These are phyloP conservation scores for Isabelozyma gotoi DNA, from an alignment of 805 yeast species.

Conservation along the genomic window DNA sequence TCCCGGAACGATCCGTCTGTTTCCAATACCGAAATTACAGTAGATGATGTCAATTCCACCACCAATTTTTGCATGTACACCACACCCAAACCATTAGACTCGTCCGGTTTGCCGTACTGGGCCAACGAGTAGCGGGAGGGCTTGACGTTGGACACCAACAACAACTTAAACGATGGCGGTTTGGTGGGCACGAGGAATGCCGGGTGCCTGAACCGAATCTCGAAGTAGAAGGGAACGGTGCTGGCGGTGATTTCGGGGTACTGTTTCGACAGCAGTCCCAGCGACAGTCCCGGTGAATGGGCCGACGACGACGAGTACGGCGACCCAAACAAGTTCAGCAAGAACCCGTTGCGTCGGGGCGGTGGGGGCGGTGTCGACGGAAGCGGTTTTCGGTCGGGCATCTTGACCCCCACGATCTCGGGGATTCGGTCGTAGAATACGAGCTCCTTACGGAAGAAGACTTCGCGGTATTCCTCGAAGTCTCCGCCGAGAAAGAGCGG, in stretches of 20 bases:
- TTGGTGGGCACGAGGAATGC: conserved; percentile 46
- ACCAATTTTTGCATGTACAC: conserved; percentile 42
- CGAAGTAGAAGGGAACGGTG: conserved; percentile 44
- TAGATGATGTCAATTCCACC: conserved; percentile 29
- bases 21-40: conserved; percentile 24
- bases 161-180: conserved; percentile 34
- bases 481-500: conserved; percentile 13
- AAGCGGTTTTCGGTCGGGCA: conserved; percentile 17
- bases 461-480: conserved; percentile 34
- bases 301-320: neutral
- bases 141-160: conserved; percentile 22
- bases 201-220: conserved; percentile 49
- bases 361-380: conserved; percentile 8
- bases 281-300: too few species aligned
- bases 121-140: conserved; percentile 31
- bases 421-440: conserved; percentile 41
- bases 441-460: conserved; percentile 46
- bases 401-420: conserved; percentile 40
- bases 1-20: conserved; percentile 19
- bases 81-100: conserved; percentile 47
- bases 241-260: conserved; percentile 25
- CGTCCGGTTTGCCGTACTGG: conserved; percentile 33
- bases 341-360: neutral
- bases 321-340: neutral
- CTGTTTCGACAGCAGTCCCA: conserved; percentile 4